Evolutionary conservation across 2,329 filamentous ascomycete species (phyloP), one percentile per base, ranked within the genome.

Genomic region (Hypoxylon sp.): DNA sequence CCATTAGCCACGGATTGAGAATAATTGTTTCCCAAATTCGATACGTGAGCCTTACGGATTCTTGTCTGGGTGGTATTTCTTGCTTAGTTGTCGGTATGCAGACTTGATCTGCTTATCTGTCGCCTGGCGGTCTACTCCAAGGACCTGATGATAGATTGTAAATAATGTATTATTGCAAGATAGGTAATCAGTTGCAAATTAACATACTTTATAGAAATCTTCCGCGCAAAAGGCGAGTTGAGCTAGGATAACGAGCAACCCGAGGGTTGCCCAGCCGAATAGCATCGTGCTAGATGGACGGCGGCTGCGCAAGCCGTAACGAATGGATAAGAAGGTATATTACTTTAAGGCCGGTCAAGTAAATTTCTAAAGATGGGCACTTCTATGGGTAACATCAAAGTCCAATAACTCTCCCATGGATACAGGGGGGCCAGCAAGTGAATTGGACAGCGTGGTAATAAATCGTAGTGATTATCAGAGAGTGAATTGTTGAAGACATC

Each of bases 41-140:
- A 29, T 17, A 33, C 8, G 53, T 55, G 48, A 60, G 83, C 92
- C 92, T 76, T 87, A 96, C 91, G 95, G 94, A 76, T 98, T 98
- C 87, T 99, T 99, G 82, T 99, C 96, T 3, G 96, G 96, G 78
- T 99, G 96, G 80, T 88, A 98, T 80, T 97, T 97, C 82, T 98
- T 98, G 84, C 93, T 97, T 10, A 99, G 86, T 67, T 90, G 91
- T 67, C 94, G 90, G 81, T 99, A 99, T 22, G 96, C 94, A 50
- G 92, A 92, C 82, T 99, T 99, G 79, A 99, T 91, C 76, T 98
- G 92, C 76, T 91, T 90, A 59, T 97, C 94, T 51, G 89, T 91
- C 14, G 95, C 95, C 67, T 91, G 85, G 76, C 89, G 94, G 76
- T 91, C 88, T 71, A 99, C 83, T 60, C 92, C 94, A 26, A 99